Evolutionary conservation across 495 filamentous ascomycete genomes (phyloP).

Genomic region (Lichenothelia convexa): DNA sequence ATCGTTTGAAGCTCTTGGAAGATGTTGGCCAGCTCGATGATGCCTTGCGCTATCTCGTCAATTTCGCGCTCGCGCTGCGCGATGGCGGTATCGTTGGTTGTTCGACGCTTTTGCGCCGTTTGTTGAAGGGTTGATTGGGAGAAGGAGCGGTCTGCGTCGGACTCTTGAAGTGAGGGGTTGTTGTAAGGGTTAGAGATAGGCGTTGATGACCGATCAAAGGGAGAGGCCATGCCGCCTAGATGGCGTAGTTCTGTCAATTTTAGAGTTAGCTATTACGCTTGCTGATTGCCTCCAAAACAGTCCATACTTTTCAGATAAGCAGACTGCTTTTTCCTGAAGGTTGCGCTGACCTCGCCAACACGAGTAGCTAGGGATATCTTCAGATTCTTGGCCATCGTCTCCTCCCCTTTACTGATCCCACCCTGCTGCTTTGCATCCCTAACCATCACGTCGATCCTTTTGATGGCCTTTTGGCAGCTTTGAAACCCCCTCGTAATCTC

Average conservation of each 20-base stretch:
- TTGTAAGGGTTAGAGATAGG: conserved; percentile 46
- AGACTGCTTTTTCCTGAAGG: conserved; percentile 91
- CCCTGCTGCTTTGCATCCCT: conserved; percentile 50
- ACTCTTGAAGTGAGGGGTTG: conserved; percentile 73
- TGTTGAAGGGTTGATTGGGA: conserved; percentile 77
- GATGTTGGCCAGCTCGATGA: conserved; percentile 89
- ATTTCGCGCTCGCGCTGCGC: conserved; percentile 92
- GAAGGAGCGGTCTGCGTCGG: conserved; percentile 77
- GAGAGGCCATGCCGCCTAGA: conserved; percentile 44
- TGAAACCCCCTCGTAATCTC: conserved; percentile 80
- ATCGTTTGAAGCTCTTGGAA: conserved; percentile 91
- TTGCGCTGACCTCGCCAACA: conserved; percentile 83
- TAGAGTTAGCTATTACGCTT: background rate
- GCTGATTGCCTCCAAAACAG: background rate
- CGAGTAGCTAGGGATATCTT: conserved; percentile 72
- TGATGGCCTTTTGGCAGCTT: conserved; percentile 70
- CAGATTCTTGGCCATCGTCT: conserved; percentile 91
- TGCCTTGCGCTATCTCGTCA: conserved; percentile 90
- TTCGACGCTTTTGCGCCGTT: conserved; percentile 40
- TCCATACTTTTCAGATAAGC: conserved; percentile 78
- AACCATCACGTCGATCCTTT: conserved; percentile 72
- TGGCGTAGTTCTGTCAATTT: conserved; percentile 54
- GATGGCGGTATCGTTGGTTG: conserved; percentile 70
- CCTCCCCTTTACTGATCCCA: conserved; percentile 58
- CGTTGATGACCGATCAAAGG: conserved; percentile 44